phyloP scores from a whole-genome alignment of 106 monocot species.

The Allium cepa region DNA sequence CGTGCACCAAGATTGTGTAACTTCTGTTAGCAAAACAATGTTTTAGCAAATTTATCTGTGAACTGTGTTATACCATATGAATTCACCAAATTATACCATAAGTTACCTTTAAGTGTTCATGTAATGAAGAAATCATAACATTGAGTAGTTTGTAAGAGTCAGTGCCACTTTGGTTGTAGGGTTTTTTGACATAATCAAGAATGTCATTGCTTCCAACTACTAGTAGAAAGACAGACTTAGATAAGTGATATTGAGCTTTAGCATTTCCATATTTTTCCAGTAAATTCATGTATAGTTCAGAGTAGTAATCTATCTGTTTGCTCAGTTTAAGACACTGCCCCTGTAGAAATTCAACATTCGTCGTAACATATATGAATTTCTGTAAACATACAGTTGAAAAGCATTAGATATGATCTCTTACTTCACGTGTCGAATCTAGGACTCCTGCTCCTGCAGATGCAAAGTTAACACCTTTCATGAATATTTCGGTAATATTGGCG shows the following conservation, averaged over 20 bases:
- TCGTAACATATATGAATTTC: no score
- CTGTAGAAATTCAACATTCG: constrained; percentile 1
- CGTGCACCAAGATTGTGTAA: constrained; percentile 69
- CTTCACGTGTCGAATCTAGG: constrained; percentile 2
- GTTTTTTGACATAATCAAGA: constrained; percentile 22
- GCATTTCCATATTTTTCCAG: constrained; percentile 22
- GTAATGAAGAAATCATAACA: constrained; percentile 32
- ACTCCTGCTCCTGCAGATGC: constrained; percentile 16
- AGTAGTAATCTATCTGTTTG: constrained; percentile 50
- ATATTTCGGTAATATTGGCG: neutral
- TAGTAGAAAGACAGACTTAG: constrained; percentile 47
- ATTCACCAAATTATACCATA: neutral
- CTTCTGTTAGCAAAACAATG: constrained; percentile 25
- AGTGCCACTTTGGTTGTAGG: neutral
- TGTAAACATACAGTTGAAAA: no score
- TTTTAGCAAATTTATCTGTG: neutral
- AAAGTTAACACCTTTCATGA: constrained; percentile 15
- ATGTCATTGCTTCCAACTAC: constrained; percentile 86
- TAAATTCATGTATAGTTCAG: constrained; percentile 24
- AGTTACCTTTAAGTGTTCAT: constrained; percentile 43
- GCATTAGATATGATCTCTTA: neutral
- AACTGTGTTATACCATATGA: neutral
- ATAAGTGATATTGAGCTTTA: constrained; percentile 21
- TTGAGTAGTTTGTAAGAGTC: constrained; percentile 33
- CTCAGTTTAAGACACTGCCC: constrained; percentile 21